These are phyloP conservation scores for Mycosphaerella arachidis DNA, from an alignment of 2,329 filamentous ascomycete species.

Conservation along the genomic window DNA sequence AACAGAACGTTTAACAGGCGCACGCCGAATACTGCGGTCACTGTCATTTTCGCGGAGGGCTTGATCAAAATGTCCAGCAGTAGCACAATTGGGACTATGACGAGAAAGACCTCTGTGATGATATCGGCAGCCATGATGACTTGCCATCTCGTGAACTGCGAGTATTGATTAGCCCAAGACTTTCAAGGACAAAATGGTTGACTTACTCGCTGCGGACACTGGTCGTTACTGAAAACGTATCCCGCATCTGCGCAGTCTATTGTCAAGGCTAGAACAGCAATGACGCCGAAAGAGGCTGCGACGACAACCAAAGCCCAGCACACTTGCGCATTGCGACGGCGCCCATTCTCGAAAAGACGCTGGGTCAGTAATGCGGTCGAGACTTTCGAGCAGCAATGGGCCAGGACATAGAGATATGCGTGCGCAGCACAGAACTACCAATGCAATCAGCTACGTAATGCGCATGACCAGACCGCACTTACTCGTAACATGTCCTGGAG, in stretches of 20 bases:
- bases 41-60: constrained; percentile 15
- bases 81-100: constrained; percentile 15
- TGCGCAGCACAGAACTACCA: constrained; percentile 13
- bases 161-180: not conserved
- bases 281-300: constrained; percentile 11
- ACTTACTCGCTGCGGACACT: constrained; percentile 12
- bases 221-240: not conserved
- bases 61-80: constrained; percentile 19
- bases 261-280: constrained; percentile 6
- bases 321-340: constrained; percentile 9
- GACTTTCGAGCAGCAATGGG: constrained; percentile 17
- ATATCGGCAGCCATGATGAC: constrained; percentile 16
- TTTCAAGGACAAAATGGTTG: not conserved
- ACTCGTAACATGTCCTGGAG: constrained; percentile 10
- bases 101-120: constrained; percentile 14
- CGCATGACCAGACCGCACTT: not conserved
- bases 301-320: constrained; percentile 12
- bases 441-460: not conserved
- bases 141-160: constrained; percentile 16
- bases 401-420: constrained; percentile 14
- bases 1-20: constrained; percentile 17
- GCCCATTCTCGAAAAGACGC: constrained; percentile 18
- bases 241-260: constrained; percentile 9
- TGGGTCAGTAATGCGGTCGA: constrained; percentile 20
- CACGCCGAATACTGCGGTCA: constrained; percentile 17